Base-by-base conservation (phyloP, 768 basidiomycete genomes). In the Russula sp. region DNA sequence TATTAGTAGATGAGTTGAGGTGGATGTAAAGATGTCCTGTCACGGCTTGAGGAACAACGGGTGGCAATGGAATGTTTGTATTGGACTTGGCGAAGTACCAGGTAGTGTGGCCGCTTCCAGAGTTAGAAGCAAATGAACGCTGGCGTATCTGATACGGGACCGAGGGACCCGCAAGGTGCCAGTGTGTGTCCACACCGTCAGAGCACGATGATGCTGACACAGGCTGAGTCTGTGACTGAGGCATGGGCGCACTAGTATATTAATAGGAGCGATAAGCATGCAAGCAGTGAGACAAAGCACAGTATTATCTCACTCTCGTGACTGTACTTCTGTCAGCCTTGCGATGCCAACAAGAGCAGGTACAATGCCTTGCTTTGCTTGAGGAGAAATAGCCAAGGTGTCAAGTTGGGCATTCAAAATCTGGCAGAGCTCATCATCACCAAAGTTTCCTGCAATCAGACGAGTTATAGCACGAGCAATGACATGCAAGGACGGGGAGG, bases 381-480 rank as follows among this genome's bases (percentile, higher is more conserved):
- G 57, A 51, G 57, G 49, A 8, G 39, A 59, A 32, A 59, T 59
- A 7, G 57, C 49, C 48, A 59, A 32, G 39, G 57, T 4, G 49
- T 59, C 39, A 6, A 59, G 57, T 10, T 51, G 57, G 4, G 37
- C 49, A 20, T n/a, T 51, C 52, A 61, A 32, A 61, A 54, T 9
- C n/a, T 32, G 37, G 39, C 14, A 0, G 8, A 59, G 14, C 18
- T 16, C 20, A 16, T n/a, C 18, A 2, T 34, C n/a, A 4, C 32
- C 20, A 14, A 35, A 44, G 31, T 52, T 52, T 18, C 4, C 8
- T 16, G 55, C 11, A 9, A 59, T 52, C 32, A 59, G 31, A 16
- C 32, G 32, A 14, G 31, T 13, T 5, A 59, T 59, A 2, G 50
- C 50, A 6, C 32, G 13, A 11, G 50, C 50, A 5, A 44, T 44